Conservation (phyloP, 805 yeast genomes). For the Saccharomycopsis babjevae region DNA sequence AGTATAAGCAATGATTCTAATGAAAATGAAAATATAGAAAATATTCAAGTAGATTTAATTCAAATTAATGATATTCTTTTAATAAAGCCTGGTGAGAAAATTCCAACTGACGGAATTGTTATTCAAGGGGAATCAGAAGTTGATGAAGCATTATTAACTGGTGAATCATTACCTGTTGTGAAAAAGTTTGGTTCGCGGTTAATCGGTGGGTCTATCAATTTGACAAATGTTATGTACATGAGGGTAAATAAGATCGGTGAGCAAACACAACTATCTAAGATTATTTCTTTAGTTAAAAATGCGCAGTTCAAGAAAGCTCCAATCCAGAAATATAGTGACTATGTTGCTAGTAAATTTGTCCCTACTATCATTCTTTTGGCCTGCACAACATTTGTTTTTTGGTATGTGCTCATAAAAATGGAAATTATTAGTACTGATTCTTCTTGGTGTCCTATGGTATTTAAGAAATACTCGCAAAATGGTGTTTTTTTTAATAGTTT, state of each 20-base stretch:
- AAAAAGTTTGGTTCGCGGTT: conserved; percentile 54
- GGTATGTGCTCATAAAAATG: conserved; percentile 37
- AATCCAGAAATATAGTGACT: conserved; percentile 81
- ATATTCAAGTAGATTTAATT: conserved; percentile 63
- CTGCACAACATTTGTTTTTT: conserved; percentile 49
- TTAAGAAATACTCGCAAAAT: conserved; percentile 34
- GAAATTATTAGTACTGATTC: conserved; percentile 17
- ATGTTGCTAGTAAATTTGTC: conserved; percentile 75
- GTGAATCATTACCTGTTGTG: conserved; percentile 72
- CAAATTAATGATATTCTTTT: conserved; percentile 71
- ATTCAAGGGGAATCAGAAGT: conserved; percentile 71
- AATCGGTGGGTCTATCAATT: conserved; percentile 88
- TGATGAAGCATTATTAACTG: conserved; percentile 86
- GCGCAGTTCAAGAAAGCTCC: conserved; percentile 89
- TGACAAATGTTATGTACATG: conserved; percentile 60
- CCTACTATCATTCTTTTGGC: conserved; percentile 61
- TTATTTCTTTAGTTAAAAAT: conserved; percentile 74
- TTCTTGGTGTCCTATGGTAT: conserved; percentile 34
- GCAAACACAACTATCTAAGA: conserved; percentile 78
- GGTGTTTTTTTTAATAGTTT: conserved; percentile 61
- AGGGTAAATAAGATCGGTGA: conserved; percentile 65
- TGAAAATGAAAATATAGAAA: conserved; percentile 20
- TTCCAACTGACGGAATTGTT: conserved; percentile 88
- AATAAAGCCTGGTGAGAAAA: conserved; percentile 73
- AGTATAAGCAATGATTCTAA: not conserved